Base-by-base conservation (phyloP, 2,329 filamentous ascomycete genomes). In the Penicillium brevicompactum region DNA sequence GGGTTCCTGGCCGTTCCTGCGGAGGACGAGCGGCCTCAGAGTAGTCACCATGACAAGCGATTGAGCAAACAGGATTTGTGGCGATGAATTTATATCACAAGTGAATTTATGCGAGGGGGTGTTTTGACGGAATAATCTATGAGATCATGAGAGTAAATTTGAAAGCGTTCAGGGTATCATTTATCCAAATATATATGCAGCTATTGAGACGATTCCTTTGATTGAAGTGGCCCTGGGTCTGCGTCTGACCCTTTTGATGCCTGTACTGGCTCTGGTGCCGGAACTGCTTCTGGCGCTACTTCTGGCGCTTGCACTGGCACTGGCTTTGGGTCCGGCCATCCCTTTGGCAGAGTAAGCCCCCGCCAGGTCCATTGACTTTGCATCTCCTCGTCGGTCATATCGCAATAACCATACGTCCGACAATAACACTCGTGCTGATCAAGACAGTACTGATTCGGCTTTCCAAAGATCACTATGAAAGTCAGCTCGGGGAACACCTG, bases 1-100 rank as follows among this genome's bases (percentile, higher is more conserved):
- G 86, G 86, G 0, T 88, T 85, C 70, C 70, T 88, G 16, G 84
- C 85, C 16, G 80, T 88, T n/a, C 86, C 86, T 1, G 73, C 73
- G 18, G 81, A 83, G 10, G 79, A 81, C 47, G 69, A 66, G 24
- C 64, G 72, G 22, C 72, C 73, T 4, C 65, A 63, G 59, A 77
- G 73, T 50, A 73, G 70, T 47, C 62, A 68, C 9, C 30, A 52
- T 9, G 66, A 65, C 51, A 68, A 59, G 53, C 63, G 71, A n/a
- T 63, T 67, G 16, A 74, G 70, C 49, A 68, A 66, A 45, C 63
- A 67, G 52, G 74, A 76, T 68, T 41, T 76, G 14, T 76, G 74
- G 74, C 66, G 74, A 43, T 77, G 56, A 66, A 38, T 6, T 46
- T 44, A 14, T 37, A 49, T 30, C 24, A 5, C 5, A n/a, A 14